Conservation (phyloP, 2,329 filamentous ascomycete genomes). For the Colletotrichum godetiae region DNA sequence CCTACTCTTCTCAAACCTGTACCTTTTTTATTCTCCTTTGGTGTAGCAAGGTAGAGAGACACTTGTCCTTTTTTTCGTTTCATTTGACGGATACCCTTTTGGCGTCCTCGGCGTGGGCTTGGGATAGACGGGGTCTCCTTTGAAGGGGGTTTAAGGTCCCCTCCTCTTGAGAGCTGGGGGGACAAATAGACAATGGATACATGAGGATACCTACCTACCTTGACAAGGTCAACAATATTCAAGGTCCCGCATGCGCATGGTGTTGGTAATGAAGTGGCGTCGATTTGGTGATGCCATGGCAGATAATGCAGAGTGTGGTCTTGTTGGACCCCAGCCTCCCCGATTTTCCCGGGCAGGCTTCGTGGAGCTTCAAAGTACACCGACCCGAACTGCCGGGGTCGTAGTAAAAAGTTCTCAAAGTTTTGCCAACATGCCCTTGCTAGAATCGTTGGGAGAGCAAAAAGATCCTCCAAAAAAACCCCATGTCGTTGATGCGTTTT, state of each 20-base stretch:
- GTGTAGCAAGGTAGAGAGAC: conserved; percentile 24
- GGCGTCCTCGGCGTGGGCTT: conserved; percentile 30
- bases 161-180: neutral
- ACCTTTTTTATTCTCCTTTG: neutral
- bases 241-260: neutral
- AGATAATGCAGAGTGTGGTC: neutral
- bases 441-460: neutral
- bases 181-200: conserved; percentile 7
- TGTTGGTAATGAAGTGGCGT: neutral
- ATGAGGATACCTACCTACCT: neutral
- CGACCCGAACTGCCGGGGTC: conserved; percentile 1
- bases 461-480: neutral
- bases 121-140: conserved; percentile 15
- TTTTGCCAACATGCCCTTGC: neutral
- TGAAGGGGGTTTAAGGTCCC: neutral
- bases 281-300: neutral
- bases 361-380: neutral
- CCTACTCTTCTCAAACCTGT: neutral
- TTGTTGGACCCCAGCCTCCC: conserved; percentile 7
- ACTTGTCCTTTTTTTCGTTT: neutral
- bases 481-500: neutral
- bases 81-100: conserved; percentile 34
- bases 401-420: neutral
- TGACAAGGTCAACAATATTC: neutral
- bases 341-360: conserved; percentile 9